Percentiles rank a stretch among this genome's conserved stretches.
phyloP scores from a whole-genome alignment of 2,329 filamentous ascomycete genomes.

The Bipolaris zeicola region DNA sequence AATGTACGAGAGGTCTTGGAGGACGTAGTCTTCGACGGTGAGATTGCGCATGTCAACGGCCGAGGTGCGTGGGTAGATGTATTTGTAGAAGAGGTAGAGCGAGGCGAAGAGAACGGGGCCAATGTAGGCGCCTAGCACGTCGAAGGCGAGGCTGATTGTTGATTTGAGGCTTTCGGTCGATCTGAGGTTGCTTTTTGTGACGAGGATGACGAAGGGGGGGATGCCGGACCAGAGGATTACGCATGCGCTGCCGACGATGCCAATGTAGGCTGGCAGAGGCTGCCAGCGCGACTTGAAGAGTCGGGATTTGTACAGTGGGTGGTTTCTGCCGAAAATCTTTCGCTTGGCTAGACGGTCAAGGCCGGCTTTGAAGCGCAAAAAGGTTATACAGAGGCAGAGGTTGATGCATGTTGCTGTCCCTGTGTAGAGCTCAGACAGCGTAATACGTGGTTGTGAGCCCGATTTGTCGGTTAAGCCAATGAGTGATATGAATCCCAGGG shows the following conservation, averaged over 20 bases:
- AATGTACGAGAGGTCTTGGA: conserved; percentile 22
- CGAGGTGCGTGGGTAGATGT: conserved; percentile 20
- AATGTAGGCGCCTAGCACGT: conserved; percentile 33
- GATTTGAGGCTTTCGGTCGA: conserved; percentile 17
- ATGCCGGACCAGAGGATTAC: conserved; percentile 37
- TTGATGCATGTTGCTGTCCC: conserved; percentile 36
- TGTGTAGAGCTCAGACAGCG: conserved; percentile 36
- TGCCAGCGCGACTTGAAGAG: conserved; percentile 44
- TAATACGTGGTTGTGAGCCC: conserved; percentile 34
- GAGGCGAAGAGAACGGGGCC: conserved; percentile 26
- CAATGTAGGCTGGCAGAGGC: conserved; percentile 38
- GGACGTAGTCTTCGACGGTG: conserved; percentile 25
- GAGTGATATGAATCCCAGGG: conserved; percentile 36
- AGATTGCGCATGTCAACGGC: conserved; percentile 25
- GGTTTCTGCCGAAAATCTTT: conserved; percentile 31
- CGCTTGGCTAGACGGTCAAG: conserved; percentile 21
- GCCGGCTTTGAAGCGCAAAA: conserved; percentile 38
- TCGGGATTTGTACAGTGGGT: conserved; percentile 25
- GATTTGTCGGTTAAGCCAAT: conserved; percentile 27
- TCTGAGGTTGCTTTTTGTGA: conserved; percentile 16
- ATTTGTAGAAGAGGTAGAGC: conserved; percentile 30
- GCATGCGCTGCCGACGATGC: conserved; percentile 30
- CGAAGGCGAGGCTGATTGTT: conserved; percentile 25
- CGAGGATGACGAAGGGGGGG: conserved; percentile 32
- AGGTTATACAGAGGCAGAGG: conserved; percentile 35